phyloP scores from a whole-genome alignment of 106 monocot species.

The Platanthera zijinensis region DNA sequence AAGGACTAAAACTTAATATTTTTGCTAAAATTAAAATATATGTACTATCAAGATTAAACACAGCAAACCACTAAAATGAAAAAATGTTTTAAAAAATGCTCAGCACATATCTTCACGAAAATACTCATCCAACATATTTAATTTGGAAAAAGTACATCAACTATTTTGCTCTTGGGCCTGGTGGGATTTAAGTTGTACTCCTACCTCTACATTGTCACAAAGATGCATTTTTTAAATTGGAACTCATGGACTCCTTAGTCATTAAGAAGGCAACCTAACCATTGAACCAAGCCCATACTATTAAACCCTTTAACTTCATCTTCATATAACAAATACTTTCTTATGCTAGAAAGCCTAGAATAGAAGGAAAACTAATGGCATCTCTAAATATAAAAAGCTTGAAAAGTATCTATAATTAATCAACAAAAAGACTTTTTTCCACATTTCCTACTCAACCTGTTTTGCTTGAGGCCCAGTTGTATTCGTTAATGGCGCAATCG shows the following conservation, averaged over 20 bases:
- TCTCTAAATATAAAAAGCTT: neutral
- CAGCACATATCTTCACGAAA: no score
- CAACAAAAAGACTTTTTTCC: neutral
- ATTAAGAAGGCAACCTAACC: neutral
- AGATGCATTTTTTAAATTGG: no score
- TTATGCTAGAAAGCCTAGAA: neutral
- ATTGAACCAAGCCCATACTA: neutral
- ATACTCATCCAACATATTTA: no score
- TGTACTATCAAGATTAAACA: no score
- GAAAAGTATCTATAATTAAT: neutral
- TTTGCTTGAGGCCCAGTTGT: neutral
- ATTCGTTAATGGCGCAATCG: neutral
- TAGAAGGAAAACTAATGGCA: neutral
- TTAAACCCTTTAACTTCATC: neutral
- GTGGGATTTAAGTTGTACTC: no score
- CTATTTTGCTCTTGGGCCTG: no score
- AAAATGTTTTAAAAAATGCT: no score
- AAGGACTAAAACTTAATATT: no score
- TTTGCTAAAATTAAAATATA: no score
- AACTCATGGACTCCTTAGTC: neutral
- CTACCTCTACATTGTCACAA: no score
- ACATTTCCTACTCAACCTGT: neutral
- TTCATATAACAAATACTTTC: neutral
- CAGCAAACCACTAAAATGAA: no score
- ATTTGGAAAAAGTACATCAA: no score